phyloP scores from a whole-genome alignment of 2,329 filamentous ascomycete species.

The Ophiostoma sp. region DNA sequence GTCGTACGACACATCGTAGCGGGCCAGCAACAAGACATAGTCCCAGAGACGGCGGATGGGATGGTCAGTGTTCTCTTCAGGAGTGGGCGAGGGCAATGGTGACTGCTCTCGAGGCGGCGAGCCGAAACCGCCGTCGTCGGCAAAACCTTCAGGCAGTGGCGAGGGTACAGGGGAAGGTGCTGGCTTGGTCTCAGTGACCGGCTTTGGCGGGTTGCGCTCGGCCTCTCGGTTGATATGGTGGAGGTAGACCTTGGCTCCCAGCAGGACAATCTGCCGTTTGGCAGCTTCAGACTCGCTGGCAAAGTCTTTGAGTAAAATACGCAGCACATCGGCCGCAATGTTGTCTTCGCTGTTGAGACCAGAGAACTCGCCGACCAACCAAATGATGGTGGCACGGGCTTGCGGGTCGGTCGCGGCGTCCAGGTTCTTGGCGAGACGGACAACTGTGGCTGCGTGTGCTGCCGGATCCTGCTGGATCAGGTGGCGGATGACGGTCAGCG shows the following conservation, averaged over 20 bases:
- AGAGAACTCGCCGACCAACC: constrained; percentile 94
- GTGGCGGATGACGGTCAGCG: constrained; percentile 90
- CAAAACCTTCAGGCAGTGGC: not conserved
- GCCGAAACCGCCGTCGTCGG: constrained; percentile 12
- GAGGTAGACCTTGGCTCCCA: constrained; percentile 95
- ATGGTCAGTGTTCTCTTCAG: constrained; percentile 50
- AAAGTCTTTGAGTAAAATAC: constrained; percentile 80
- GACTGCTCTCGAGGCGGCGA: not conserved
- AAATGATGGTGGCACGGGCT: constrained; percentile 91
- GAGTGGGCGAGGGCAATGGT: not conserved
- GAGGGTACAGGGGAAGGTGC: constrained; percentile 28
- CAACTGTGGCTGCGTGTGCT: constrained; percentile 79
- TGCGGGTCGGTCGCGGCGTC: constrained; percentile 85
- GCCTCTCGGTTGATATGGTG: constrained; percentile 70
- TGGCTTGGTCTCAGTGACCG: not conserved
- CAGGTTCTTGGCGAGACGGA: constrained; percentile 85
- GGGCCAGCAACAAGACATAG: constrained; percentile 78
- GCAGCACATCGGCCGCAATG: constrained; percentile 87
- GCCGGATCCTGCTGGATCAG: constrained; percentile 88
- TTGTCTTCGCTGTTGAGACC: constrained; percentile 78
- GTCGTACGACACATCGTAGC: constrained; percentile 94
- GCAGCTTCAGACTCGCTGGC: constrained; percentile 79
- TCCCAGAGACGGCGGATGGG: constrained; percentile 77
- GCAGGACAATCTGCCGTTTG: constrained; percentile 85
- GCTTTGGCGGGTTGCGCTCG: not conserved